Evolutionary conservation across 148 eudicot species (phyloP).

Genomic region (Euryodendron excelsum): DNA sequence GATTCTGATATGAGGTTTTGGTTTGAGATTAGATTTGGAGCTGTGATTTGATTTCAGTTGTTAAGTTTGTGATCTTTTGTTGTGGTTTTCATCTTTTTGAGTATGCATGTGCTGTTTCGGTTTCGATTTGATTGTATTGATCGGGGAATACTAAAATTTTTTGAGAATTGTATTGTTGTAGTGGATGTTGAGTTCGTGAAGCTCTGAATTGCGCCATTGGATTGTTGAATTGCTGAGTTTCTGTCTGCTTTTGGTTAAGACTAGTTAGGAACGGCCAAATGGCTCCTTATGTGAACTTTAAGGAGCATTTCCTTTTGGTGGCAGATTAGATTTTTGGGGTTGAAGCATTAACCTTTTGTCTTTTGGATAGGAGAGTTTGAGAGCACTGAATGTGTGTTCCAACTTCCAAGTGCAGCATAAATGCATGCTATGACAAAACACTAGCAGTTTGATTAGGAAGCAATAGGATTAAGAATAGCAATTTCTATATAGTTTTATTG

Average conservation of each 20-base stretch:
- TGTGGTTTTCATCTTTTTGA: background rate
- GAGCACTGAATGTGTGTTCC: background rate
- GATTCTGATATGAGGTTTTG: background rate
- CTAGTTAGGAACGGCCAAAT: background rate
- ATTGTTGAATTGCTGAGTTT: constrained; percentile 1
- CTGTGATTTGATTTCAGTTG: background rate
- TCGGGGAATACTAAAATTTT: background rate
- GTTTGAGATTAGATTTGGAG: background rate
- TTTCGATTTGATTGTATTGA: background rate
- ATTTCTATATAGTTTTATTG: background rate
- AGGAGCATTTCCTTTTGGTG: background rate
- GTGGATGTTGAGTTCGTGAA: background rate
- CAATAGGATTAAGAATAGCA: background rate
- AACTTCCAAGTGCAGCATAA: background rate
- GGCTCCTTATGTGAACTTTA: background rate
- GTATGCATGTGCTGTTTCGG: background rate
- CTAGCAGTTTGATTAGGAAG: background rate
- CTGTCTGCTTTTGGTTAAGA: background rate
- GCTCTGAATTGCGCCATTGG: constrained; percentile 8
- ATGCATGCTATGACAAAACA: background rate
- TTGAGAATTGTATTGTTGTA: background rate
- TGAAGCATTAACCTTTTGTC: background rate
- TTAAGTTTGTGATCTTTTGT: background rate
- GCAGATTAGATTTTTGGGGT: background rate
- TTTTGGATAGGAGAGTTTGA: background rate